Evolutionary conservation across 495 filamentous ascomycete species (phyloP).

Genomic region (Sphaerosporella brunnea): DNA sequence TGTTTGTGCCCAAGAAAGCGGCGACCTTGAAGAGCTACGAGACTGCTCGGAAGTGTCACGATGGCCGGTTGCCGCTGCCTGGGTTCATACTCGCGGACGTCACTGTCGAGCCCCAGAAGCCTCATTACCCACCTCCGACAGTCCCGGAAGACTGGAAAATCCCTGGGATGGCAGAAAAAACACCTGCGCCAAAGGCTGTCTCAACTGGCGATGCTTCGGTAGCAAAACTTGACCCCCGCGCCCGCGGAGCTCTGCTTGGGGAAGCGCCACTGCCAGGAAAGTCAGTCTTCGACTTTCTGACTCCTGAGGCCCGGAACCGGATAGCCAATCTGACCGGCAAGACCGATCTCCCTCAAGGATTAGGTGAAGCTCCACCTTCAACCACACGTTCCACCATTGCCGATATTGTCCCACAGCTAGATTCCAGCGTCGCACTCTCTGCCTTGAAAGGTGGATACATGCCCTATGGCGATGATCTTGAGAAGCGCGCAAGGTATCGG

Average conservation of each 20-base stretch:
- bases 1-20: constrained; percentile 62
- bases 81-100: constrained; percentile 57
- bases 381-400: background rate
- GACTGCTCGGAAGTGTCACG: constrained; percentile 60
- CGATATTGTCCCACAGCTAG: constrained; percentile 51
- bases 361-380: constrained; percentile 40
- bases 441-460: constrained; percentile 64
- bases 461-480: constrained; percentile 69
- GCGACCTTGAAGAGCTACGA: constrained; percentile 28
- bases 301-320: constrained; percentile 57
- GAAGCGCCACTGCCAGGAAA: constrained; percentile 73
- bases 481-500: constrained; percentile 61
- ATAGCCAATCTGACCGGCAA: constrained; percentile 62
- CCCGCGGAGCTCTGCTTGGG: constrained; percentile 65
- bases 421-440: constrained; percentile 52
- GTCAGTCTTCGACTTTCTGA: constrained; percentile 89
- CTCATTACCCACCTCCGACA: constrained; percentile 50
- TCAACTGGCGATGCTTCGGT: background rate
- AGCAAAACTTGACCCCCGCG: constrained; percentile 57
- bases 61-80: constrained; percentile 68
- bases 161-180: background rate
- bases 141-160: constrained; percentile 65
- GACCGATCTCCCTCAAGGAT: constrained; percentile 54
- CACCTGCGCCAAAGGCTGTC: background rate
- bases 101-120: constrained; percentile 31